Base-by-base conservation (phyloP, 441 rosid species). In the Pelargonium australe region DNA sequence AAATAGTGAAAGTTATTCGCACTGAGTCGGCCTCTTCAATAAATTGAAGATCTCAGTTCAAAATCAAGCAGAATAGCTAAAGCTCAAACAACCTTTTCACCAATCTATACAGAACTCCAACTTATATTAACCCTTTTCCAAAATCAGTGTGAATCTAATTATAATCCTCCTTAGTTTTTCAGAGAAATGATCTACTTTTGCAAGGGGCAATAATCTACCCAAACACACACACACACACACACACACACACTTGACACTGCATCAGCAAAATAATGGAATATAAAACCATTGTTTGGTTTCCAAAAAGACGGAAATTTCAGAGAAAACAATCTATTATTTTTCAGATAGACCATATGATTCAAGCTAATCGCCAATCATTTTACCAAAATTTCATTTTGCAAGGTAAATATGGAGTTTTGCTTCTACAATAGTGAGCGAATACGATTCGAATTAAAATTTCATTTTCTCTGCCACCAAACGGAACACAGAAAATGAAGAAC, bases 401-500 rank as follows among this genome's bases (percentile, higher is more conserved):
- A 8, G 55, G 19, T 14, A 17, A 7, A 16, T 43, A 40, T 51
- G 57, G n/a, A 31, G 37, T 31, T 4, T 31, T 31, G 37, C 2
- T 31, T 31, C 37, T 31, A 1, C 37, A 31, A 31, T 31, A 31
- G 40, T 34, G 40, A 34, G 40, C 40, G 17, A 47, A 43, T 44
- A 25, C 37, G 7, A 28, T 62, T 28, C 5, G 13, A 62, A 62
- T 10, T 28, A 2, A 20, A 62, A 20, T 12, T 28, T 11, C 73
- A 66, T 16, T 68, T 75, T 77, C 74, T 64, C 40, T 4, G 40
- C 49, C 66, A 60, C 37, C 63, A 72, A 68, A 72, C 45, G 70
- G n/a, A 61, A 5, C 25, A 41, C 67, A 41, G 40, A 20, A 6
- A 51, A 2, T 65, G 7, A 1, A n/a, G 23, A 70, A 68, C 41